Evolutionary conservation across 139 green algal species (phyloP), one percentile per base, ranked within the genome.

Genomic region (Micractinium sp.): DNA sequence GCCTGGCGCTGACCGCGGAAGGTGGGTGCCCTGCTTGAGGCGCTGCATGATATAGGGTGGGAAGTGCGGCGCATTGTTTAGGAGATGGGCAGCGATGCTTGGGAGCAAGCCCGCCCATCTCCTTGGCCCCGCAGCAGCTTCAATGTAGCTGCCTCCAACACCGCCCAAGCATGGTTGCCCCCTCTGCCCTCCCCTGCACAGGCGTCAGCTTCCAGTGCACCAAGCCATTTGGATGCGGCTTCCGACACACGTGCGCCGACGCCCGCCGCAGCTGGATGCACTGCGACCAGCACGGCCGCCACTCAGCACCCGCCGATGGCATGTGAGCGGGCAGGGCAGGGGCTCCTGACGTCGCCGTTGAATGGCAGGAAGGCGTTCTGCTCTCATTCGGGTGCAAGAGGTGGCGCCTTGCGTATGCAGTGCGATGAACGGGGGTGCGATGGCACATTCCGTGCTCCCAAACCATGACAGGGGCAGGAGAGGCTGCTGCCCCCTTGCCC

Each of bases 221-320:
- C 78, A 84, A 84, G 78, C 78, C 77, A 13, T 29, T 25, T 38
- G 78, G 78, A 15, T 84, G 78, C 78, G 78, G 78, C 78, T 84
- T 41, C 41, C 78, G 78, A 47, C 78, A 84, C 78, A 15, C 41
- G 20, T 86, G 81, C 56, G n/a, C 22, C 25, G 81, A 56, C 56
- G 4, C 20, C 13, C 19, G 16, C n/a, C 35, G 33, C 7, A 13
- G 81, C 39, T 75, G 56, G 56, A 74, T 86, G 81, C 29, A 53
- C 22, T 73, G 81, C 81, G 47, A 84, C 41, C 38, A 27, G 41
- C 78, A 84, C 47, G 12, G 15, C 13, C n/a, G 15, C 16, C 78
- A 84, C 78, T 27, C 78, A 3, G 41, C 56, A 18, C 78, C 78
- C 36, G 23, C 77, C 0, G 77, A 82, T 12, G 77, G 77, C 77